Percentiles rank a stretch among this genome's conserved stretches.
Evolutionary conservation across 2,329 filamentous ascomycete genomes (phyloP).

Genomic region (Celoporthe dispersa): DNA sequence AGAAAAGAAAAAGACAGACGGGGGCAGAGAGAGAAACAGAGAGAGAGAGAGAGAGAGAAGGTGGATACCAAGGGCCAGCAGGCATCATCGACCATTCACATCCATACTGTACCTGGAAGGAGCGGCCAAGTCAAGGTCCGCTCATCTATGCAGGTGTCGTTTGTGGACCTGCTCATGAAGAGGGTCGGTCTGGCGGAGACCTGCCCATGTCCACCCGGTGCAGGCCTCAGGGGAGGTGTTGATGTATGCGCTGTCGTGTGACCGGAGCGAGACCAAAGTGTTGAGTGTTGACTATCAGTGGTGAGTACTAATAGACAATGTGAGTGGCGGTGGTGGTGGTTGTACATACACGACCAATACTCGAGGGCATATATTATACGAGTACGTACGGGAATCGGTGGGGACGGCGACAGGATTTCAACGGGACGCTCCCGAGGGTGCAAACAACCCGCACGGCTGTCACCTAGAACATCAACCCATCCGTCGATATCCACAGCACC

Average conservation of each 20-base stretch:
- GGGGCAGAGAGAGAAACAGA: too few relatives aligned
- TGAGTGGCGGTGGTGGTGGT: not conserved
- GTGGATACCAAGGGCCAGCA: not conserved
- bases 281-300: not conserved
- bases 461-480: not conserved
- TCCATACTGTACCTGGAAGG: slow-evolving; percentile 16
- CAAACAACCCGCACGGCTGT: slow-evolving; percentile 7
- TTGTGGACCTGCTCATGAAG: not conserved
- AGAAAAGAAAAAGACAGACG: too few relatives aligned
- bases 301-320: not conserved
- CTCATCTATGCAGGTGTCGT: not conserved
- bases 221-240: not conserved
- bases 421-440: not conserved
- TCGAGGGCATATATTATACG: not conserved
- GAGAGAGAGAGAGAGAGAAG: not conserved
- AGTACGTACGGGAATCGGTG: not conserved
- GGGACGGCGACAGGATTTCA: not conserved
- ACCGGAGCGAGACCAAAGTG: too few relatives aligned
- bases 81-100: not conserved
- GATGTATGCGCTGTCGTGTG: not conserved
- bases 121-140: slow-evolving; percentile 2
- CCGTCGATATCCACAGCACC: not conserved
- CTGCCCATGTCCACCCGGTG: not conserved
- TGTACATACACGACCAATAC: not conserved
- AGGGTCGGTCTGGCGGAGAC: not conserved